phyloP scores from a whole-genome alignment of 345 rosid species.

The Brassica cretica region DNA sequence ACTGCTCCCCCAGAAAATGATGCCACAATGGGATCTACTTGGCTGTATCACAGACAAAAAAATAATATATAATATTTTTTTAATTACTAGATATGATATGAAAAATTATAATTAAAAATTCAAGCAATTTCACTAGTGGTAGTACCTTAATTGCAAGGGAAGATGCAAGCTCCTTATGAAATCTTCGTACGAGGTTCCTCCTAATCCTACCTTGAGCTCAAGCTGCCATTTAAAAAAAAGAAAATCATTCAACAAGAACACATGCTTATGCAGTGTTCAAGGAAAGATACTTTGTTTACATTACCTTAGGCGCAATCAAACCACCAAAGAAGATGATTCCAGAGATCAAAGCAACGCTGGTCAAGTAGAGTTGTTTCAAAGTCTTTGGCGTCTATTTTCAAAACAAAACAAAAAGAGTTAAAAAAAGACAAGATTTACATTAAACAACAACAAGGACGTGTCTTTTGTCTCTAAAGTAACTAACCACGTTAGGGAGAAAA shows the following conservation, averaged over 20 bases:
- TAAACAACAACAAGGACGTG: not conserved
- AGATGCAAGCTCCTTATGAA: constrained; percentile 78
- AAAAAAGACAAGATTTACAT: not conserved
- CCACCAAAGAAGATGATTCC: constrained; percentile 89
- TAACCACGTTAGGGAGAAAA: constrained; percentile 74
- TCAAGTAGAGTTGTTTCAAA: constrained; percentile 78
- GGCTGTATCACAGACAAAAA: constrained; percentile 51
- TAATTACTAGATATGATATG: too few relatives aligned
- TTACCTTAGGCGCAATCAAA: constrained; percentile 86
- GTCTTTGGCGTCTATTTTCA: constrained; percentile 70
- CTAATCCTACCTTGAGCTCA: constrained; percentile 83
- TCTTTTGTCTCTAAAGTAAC: constrained; percentile 9
- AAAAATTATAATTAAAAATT: too few relatives aligned
- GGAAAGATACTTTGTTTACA: constrained; percentile 19
- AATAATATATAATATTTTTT: not conserved
- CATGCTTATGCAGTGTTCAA: not conserved
- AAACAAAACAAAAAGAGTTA: constrained; percentile 5
- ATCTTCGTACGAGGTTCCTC: constrained; percentile 96
- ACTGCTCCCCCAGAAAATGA: constrained; percentile 97
- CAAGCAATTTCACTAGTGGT: constrained; percentile 8
- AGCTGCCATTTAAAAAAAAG: constrained; percentile 50
- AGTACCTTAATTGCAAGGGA: constrained; percentile 86
- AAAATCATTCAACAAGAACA: not conserved
- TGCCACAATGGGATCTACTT: constrained; percentile 96
- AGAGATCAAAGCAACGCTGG: constrained; percentile 66